phyloP scores from a whole-genome alignment of 106 monocot species.

The Dioscorea alata region DNA sequence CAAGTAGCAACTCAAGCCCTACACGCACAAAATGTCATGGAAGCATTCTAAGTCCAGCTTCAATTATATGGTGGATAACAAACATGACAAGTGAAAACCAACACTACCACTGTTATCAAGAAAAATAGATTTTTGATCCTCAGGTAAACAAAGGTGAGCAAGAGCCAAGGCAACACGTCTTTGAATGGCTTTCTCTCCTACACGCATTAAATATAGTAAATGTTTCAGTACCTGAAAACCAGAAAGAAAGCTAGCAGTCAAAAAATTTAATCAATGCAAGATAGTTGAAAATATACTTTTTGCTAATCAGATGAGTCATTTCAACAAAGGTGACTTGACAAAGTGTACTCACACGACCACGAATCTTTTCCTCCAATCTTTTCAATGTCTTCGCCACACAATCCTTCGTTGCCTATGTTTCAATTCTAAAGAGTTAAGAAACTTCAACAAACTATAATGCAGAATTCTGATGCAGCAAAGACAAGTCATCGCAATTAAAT shows the following conservation, averaged over 20 bases:
- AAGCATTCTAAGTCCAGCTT: neutral
- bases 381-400: conserved; percentile 99
- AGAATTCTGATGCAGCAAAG: neutral
- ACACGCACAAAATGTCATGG: conserved; percentile 12
- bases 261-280: neutral
- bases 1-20: conserved; percentile 93
- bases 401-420: conserved; percentile 91
- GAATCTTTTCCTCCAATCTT: conserved; percentile 92
- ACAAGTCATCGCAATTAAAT: neutral
- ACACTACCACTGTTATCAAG: conserved; percentile 81
- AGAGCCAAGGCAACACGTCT: conserved; percentile 80
- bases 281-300: neutral
- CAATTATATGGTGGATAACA: neutral
- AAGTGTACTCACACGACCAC: conserved; percentile 60
- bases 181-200: conserved; percentile 76
- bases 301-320: neutral
- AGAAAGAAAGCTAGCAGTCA: neutral
- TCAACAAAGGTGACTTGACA: conserved; percentile 1
- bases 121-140: conserved; percentile 84
- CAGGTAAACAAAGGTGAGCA: conserved; percentile 87
- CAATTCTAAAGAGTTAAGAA: neutral
- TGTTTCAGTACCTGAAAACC: conserved; percentile 74
- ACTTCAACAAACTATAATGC: neutral
- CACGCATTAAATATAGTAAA: conserved; percentile 84
- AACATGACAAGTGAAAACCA: neutral